These are phyloP conservation scores for Chenopodium album DNA, from an alignment of 148 eudicot genomes.

Conservation along the genomic window DNA sequence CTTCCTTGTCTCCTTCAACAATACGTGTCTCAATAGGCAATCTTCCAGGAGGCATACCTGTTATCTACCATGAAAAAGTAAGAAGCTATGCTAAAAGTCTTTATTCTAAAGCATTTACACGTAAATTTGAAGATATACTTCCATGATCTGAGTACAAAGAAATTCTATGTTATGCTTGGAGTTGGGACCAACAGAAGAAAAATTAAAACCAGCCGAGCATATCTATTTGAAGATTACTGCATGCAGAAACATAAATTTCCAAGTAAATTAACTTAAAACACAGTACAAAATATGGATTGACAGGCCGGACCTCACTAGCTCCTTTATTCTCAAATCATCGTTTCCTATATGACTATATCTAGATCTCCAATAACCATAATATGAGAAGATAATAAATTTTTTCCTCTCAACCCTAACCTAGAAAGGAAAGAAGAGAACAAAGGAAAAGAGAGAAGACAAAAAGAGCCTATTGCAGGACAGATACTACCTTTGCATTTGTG, in stretches of 20 bases:
- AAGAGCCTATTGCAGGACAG: too few relatives aligned
- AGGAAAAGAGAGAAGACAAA: too few relatives aligned
- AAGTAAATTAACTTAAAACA: not conserved
- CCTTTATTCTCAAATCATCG: too few relatives aligned
- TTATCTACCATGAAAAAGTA: constrained; percentile 54
- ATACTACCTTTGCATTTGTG: too few relatives aligned
- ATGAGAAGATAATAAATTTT: too few relatives aligned
- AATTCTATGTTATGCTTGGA: too few relatives aligned
- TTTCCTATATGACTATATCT: too few relatives aligned
- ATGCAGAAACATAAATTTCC: too few relatives aligned
- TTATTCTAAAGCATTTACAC: not conserved
- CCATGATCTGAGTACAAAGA: not conserved
- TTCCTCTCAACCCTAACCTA: too few relatives aligned
- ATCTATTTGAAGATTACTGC: too few relatives aligned
- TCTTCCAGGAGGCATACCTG: constrained; percentile 95
- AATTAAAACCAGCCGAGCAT: not conserved
- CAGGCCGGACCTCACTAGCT: not conserved
- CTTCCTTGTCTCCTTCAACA: constrained; percentile 67
- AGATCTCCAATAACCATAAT: too few relatives aligned
- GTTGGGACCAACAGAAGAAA: not conserved
- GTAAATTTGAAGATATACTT: not conserved
- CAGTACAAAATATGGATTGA: not conserved
- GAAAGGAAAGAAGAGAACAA: too few relatives aligned
- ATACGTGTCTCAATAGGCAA: constrained; percentile 68
- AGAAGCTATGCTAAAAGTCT: not conserved